Evolutionary conservation across 225 moss, liverwort and hornwort genomes (phyloP).

Genomic region (Anthoceros angustus): DNA sequence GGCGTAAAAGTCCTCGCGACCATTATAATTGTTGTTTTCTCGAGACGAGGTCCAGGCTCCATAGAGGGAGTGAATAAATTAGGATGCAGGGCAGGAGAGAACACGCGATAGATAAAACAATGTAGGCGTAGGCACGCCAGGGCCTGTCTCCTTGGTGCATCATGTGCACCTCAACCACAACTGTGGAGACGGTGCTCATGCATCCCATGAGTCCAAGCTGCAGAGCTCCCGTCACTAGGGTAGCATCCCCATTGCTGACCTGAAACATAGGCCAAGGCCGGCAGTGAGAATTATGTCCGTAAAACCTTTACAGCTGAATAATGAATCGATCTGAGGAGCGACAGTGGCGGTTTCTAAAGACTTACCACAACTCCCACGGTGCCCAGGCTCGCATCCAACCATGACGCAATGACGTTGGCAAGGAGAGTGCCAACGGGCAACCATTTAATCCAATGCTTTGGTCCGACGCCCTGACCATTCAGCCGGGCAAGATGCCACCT

Average conservation of each 20-base stretch:
- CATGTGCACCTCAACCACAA: slow-evolving; percentile 57
- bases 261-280: slow-evolving; percentile 14
- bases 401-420: slow-evolving; percentile 59
- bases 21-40: neutral
- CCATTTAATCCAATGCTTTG: slow-evolving; percentile 42
- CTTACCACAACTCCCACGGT: slow-evolving; percentile 40
- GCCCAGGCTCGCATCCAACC: slow-evolving; percentile 43
- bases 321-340: neutral
- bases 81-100: slow-evolving; percentile 45
- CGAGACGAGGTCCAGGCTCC: slow-evolving; percentile 10
- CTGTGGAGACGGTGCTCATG: slow-evolving; percentile 94
- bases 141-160: slow-evolving; percentile 42
- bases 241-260: slow-evolving; percentile 31
- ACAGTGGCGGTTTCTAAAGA: neutral
- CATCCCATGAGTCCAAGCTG: slow-evolving; percentile 74
- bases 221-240: slow-evolving; percentile 31
- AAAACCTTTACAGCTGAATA: neutral
- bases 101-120: slow-evolving; percentile 24
- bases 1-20: no score
- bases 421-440: slow-evolving; percentile 74
- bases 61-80: slow-evolving; percentile 51
- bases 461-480: slow-evolving; percentile 75
- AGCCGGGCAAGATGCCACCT: slow-evolving; percentile 74
- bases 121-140: slow-evolving; percentile 75
- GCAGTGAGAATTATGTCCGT: neutral